Conservation (phyloP, 495 filamentous ascomycete species). For the Aspergillus olivimuriae region DNA sequence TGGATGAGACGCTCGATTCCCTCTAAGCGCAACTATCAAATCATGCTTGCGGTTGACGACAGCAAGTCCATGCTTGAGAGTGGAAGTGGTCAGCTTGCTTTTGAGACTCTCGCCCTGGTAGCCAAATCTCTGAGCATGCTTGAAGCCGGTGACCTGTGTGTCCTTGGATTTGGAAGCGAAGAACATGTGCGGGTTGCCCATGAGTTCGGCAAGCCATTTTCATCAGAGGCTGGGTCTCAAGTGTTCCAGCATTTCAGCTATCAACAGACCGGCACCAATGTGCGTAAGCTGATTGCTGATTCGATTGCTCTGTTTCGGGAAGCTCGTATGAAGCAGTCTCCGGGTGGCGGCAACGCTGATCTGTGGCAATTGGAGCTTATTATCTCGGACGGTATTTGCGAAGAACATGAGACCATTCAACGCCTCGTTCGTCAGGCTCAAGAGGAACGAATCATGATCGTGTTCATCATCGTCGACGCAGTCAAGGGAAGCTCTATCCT, state of each 20-base stretch:
- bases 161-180: constrained; percentile 74
- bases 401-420: constrained; percentile 77
- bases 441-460: constrained; percentile 94
- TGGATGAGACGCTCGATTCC: constrained; percentile 95
- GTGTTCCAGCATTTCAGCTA: constrained; percentile 85
- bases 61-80: constrained; percentile 84
- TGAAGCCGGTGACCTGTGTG: constrained; percentile 83
- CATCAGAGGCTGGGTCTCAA: constrained; percentile 71
- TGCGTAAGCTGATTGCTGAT: constrained; percentile 65
- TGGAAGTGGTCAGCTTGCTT: constrained; percentile 62
- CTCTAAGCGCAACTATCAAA: constrained; percentile 89
- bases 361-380: constrained; percentile 97
- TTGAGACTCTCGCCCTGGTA: constrained; percentile 88
- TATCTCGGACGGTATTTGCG: constrained; percentile 87
- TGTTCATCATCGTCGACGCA: constrained; percentile 93
- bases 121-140: constrained; percentile 80
- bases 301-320: constrained; percentile 77
- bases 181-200: constrained; percentile 82
- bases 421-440: constrained; percentile 78
- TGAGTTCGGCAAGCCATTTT: constrained; percentile 77
- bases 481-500: constrained; percentile 62
- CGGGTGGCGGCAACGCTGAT: constrained; percentile 55
- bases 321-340: constrained; percentile 54
- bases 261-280: constrained; percentile 75
- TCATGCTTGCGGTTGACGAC: constrained; percentile 96